Base-by-base conservation (phyloP, 208 protist genomes). In the Leishmania major region DNA sequence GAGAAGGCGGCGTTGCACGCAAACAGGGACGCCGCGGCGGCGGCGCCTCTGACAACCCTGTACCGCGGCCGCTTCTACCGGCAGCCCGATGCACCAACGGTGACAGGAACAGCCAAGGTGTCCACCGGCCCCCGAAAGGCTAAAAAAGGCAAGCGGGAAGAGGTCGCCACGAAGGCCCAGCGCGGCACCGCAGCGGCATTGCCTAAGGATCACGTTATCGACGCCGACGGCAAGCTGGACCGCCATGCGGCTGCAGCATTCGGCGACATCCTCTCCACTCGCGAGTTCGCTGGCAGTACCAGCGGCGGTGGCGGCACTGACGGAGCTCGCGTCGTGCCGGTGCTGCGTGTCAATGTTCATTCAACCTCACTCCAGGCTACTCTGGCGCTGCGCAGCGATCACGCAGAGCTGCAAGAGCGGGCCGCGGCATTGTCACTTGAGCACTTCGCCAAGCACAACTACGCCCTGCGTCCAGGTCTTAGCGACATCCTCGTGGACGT, bases 401-500 rank as follows among this genome's bases (percentile, higher is more conserved):
- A 72, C 5, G 64, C 59, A 10, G 57, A 79, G 43, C 37, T 83
- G 5, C 49, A 77, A 10, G 79, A 79, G 19, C 78, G 82, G 7
- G 77, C 81, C 7, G 77, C 81, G 37, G 80, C 67, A 22, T 72
- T 91, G 37, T 91, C 85, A 2, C 69, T 83, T 2, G 83, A 91
- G 77, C 40, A 92, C 7, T 92, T 95, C 77, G 82, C 81, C 5
- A 75, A 81, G 77, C 85, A 88, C 80, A 75, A 79, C 55, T 91
- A 88, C 79, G 71, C 76, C 55, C 74, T 96, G 53, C 87, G 89
- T 19, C 62, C 88, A 0, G 89, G 84, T 28, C 77, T 95, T 5
- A 90, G 91, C 28, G 88, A 84, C 40, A 77, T 96, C 49, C 82
- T 96, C 22, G 59, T 75, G 15, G 86, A 89, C 49, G 86, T 90